A percentile compares a stretch with the other conserved stretches of the same genome.
phyloP scores from a whole-genome alignment of 208 protist species.

The Dictyostelium gargantuum region DNA sequence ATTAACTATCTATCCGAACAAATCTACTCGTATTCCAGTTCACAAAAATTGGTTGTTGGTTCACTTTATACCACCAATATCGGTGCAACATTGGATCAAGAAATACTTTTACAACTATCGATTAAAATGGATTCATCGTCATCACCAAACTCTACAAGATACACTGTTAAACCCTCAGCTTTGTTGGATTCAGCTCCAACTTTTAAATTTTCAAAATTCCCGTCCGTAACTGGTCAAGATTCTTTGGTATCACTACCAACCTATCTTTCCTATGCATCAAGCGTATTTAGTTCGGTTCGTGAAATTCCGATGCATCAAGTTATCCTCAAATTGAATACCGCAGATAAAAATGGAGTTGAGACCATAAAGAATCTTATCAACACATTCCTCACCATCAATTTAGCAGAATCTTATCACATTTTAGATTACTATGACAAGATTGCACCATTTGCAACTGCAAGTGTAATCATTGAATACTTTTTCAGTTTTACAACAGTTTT shows the following conservation, averaged over 20 bases:
- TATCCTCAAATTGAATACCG: not conserved
- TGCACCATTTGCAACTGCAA: conserved; percentile 76
- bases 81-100: not conserved
- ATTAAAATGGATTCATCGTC: not conserved
- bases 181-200: conserved; percentile 66
- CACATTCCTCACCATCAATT: not conserved
- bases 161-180: conserved; percentile 22
- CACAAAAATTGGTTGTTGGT: not conserved
- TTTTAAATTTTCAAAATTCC: conserved; percentile 75
- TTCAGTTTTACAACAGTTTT: conserved; percentile 91
- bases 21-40: not conserved
- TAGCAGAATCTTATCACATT: not conserved
- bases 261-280: conserved; percentile 30
- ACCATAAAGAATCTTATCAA: not conserved
- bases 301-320: conserved; percentile 19
- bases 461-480: conserved; percentile 89
- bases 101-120: not conserved
- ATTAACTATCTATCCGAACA: not conserved
- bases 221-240: conserved; percentile 63
- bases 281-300: conserved; percentile 7
- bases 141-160: not conserved
- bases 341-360: not conserved
- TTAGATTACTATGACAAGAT: conserved; percentile 70
- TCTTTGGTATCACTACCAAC: conserved; percentile 71
- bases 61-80: not conserved